Evolutionary conservation across 306 rosid species (phyloP).

Genomic region (Mimosa bimucronata): DNA sequence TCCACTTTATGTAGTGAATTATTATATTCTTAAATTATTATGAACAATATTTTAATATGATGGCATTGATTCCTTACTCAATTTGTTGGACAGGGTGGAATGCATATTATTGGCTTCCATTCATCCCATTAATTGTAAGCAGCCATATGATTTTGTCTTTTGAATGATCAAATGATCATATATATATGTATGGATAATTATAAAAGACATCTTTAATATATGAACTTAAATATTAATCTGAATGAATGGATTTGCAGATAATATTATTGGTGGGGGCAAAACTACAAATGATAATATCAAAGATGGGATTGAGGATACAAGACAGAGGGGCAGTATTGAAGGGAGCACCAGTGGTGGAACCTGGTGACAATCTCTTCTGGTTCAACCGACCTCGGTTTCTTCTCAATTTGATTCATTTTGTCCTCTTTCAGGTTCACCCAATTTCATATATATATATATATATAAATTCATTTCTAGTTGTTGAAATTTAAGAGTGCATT

Average conservation of each 20-base stretch:
- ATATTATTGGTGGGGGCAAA: conserved; percentile 77
- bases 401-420: conserved; percentile 70
- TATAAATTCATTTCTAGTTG: background rate
- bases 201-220: too few species aligned
- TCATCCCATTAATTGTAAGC: conserved; percentile 77
- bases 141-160: background rate
- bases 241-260: conserved; percentile 46
- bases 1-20: background rate
- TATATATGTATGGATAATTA: too few species aligned
- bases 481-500: background rate
- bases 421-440: conserved; percentile 71
- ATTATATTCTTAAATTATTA: background rate
- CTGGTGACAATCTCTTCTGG: conserved; percentile 84
- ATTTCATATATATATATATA: background rate
- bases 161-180: too few species aligned
- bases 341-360: conserved; percentile 81
- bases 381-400: conserved; percentile 66
- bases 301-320: conserved; percentile 68
- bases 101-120: conserved; percentile 82
- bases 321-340: conserved; percentile 73
- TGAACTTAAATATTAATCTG: too few species aligned
- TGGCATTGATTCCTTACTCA: background rate
- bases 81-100: conserved; percentile 61
- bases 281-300: conserved; percentile 72
- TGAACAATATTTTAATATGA: background rate